Conservation (phyloP, 441 rosid species). For the Populus tomentosa region DNA sequence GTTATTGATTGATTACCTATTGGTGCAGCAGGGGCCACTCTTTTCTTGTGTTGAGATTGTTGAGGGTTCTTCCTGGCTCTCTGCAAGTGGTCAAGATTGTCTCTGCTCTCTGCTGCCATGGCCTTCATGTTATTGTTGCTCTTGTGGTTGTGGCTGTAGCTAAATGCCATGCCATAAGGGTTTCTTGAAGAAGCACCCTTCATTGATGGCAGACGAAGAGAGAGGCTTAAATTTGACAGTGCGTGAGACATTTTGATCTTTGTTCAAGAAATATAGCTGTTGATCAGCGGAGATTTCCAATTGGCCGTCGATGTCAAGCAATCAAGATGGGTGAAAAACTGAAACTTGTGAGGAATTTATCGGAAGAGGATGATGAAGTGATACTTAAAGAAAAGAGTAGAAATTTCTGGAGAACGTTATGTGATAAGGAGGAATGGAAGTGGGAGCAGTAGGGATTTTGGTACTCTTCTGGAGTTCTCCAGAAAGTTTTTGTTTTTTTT, state of each 20-base stretch:
- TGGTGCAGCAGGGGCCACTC: slow-evolving; percentile 32
- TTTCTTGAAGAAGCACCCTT: background rate
- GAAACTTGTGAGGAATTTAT: background rate
- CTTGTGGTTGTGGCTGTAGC: background rate
- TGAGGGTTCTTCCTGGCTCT: slow-evolving; percentile 22
- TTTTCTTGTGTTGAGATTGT: slow-evolving; percentile 34
- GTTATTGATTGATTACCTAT: slow-evolving; percentile 21
- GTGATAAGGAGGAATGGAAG: background rate
- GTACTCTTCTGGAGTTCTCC: slow-evolving; percentile 31
- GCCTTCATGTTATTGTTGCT: slow-evolving; percentile 22
- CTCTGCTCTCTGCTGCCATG: slow-evolving; percentile 30
- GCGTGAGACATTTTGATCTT: slow-evolving; percentile 27
- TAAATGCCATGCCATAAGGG: background rate
- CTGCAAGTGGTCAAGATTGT: slow-evolving; percentile 45
- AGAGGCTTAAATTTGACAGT: slow-evolving; percentile 26
- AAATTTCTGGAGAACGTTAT: slow-evolving; percentile 22
- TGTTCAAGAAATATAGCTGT: background rate
- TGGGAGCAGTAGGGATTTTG: background rate
- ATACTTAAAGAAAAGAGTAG: slow-evolving; percentile 19
- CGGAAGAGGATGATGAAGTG: background rate
- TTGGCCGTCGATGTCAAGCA: too few species aligned
- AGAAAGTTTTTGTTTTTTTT: background rate
- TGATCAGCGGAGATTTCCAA: too few species aligned
- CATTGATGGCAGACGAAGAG: slow-evolving; percentile 13
- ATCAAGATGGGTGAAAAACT: background rate